Percentiles rank a stretch among this genome's conserved stretches.
Evolutionary conservation across 164 flowering plant species (phyloP).

Genomic region (Brasenia schreberi): DNA sequence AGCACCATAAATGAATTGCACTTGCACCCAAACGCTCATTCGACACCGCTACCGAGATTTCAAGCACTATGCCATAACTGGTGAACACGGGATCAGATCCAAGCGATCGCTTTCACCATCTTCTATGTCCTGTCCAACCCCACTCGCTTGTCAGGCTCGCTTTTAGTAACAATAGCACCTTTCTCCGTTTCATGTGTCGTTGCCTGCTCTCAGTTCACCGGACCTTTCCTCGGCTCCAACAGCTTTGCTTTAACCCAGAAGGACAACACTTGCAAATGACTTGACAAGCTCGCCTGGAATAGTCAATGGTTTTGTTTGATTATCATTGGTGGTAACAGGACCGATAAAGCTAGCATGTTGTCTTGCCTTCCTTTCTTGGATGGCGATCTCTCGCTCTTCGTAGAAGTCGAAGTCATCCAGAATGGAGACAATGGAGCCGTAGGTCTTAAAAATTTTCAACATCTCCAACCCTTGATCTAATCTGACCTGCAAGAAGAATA

Average conservation of each 20-base stretch:
- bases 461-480: constrained; percentile 70
- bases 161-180: neutral
- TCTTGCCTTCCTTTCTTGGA: constrained; percentile 61
- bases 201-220: neutral
- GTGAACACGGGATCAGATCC: too few relatives aligned
- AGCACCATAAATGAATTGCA: too few relatives aligned
- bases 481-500: constrained; percentile 38
- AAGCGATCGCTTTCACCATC: neutral
- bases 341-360: constrained; percentile 21
- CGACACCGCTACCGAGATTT: too few relatives aligned
- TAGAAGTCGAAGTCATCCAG: constrained; percentile 66
- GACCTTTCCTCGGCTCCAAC: constrained; percentile 16
- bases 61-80: too few relatives aligned
- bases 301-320: constrained; percentile 18
- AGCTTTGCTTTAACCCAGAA: constrained; percentile 39
- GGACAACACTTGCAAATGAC: constrained; percentile 48
- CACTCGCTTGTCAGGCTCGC: neutral
- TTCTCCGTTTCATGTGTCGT: neutral
- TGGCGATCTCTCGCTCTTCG: constrained; percentile 52
- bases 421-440: constrained; percentile 47
- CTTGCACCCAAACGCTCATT: too few relatives aligned
- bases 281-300: constrained; percentile 28
- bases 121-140: neutral
- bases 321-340: constrained; percentile 23
- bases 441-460: constrained; percentile 53